Base-by-base conservation (phyloP, 768 basidiomycete genomes). In the Auricularia cornea region DNA sequence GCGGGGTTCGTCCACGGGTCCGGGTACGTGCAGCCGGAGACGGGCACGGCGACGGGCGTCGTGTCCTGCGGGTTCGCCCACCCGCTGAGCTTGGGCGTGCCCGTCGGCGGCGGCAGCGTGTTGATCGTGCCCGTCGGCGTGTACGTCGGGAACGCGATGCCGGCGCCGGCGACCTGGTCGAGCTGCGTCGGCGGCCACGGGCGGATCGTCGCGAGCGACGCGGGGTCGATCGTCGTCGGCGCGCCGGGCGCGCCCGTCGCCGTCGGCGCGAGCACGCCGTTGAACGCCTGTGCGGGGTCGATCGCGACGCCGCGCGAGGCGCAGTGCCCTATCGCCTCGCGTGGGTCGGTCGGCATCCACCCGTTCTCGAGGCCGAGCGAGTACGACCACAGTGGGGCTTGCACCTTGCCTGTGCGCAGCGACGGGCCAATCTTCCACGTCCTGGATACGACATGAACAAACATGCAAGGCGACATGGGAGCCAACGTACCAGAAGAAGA, bases 41-140 rank as follows among this genome's bases (percentile, higher is more conserved):
- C 85, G 3, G 80, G 76, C 16, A 85, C 85, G 72, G 80, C 83
- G 66, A 85, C 79, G 16, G 81, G 80, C 20, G 78, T 78, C 10
- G 77, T 86, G 74, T 98, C 96, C 3, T 79, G 73, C 3, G 88
- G 64, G 71, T 95, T 89, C 62, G 79, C 77, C 97, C 97, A 98
- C 40, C 96, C 96, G 65, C 74, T 80, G 10, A 57, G 16, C 26
- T 20, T 57, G 8, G 78, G 66, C 6, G 85, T 83, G 71, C 88
- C 82, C 31, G 86, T 83, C n/a, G 88, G 86, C 6, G 72, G 82
- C 6, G 90, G 79, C 52, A 93, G 81, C 20, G 89, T 90, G 35
- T 83, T 77, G 32, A 90, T 72, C 3, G 82, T 66, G 28, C 90
- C 90, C 2, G 88, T 88, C 1, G 84, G 82, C 3, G 88, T 87